A percentile compares a stretch with the other conserved stretches of the same genome.
Conservation (phyloP, 2,329 filamentous ascomycete genomes). For the Hymenoscyphus repandus region DNA sequence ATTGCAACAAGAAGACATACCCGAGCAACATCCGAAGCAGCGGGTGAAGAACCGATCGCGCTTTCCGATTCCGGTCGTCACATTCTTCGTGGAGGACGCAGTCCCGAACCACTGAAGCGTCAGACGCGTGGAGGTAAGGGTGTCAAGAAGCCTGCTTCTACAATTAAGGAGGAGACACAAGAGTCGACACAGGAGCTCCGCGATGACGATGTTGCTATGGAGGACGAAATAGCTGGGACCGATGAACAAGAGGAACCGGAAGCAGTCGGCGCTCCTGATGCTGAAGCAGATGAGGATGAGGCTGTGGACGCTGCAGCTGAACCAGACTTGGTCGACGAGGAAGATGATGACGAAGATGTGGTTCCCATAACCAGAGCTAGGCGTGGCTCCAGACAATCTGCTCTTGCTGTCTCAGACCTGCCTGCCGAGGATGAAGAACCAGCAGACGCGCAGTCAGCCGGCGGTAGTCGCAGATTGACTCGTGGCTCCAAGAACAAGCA, state of each 20-base stretch:
- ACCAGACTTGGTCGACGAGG: slow-evolving; percentile 7
- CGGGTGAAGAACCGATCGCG: slow-evolving; percentile 51
- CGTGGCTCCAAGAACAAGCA: slow-evolving; percentile 23
- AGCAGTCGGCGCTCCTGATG: slow-evolving; percentile 8
- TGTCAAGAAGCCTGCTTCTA: slow-evolving; percentile 27
- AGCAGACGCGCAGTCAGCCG: slow-evolving; percentile 28
- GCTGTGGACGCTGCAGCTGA: slow-evolving; percentile 12
- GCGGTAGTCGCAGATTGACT: slow-evolving; percentile 27
- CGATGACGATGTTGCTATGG: slow-evolving; percentile 18
- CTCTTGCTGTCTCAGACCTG: slow-evolving; percentile 24
- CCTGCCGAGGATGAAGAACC: slow-evolving; percentile 36
- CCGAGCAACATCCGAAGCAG: slow-evolving; percentile 39
- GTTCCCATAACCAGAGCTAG: slow-evolving; percentile 35
- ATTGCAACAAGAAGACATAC: slow-evolving; percentile 22
- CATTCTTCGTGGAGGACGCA: slow-evolving; percentile 45
- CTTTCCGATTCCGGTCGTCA: slow-evolving; percentile 58
- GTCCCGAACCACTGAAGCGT: slow-evolving; percentile 45
- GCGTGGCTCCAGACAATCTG: slow-evolving; percentile 31
- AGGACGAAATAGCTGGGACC: slow-evolving; percentile 24
- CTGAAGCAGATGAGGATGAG: slow-evolving; percentile 18
- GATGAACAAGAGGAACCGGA: slow-evolving; percentile 26
- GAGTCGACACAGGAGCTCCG: slow-evolving; percentile 29
- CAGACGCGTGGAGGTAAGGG: slow-evolving; percentile 28
- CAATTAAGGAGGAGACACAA: slow-evolving; percentile 32
- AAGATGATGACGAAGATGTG: slow-evolving; percentile 29